These are phyloP conservation scores for Xylaria flabelliformis DNA, from an alignment of 495 filamentous ascomycete species.

Conservation along the genomic window DNA sequence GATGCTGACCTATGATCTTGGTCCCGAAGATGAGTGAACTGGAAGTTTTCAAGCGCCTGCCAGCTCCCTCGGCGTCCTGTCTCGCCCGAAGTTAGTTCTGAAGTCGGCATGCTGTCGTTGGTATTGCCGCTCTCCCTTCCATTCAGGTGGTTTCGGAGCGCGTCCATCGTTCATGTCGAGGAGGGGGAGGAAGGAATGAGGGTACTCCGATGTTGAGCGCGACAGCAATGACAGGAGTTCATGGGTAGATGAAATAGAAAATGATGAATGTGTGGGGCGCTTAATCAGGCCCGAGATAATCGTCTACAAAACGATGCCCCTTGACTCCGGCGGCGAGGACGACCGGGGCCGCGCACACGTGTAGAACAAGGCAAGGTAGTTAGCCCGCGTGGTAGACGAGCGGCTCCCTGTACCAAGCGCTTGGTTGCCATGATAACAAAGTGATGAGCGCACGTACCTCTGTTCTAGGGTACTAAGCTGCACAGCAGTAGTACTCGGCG, in stretches of 20 bases:
- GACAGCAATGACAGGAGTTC: not conserved
- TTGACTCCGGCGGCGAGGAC: not conserved
- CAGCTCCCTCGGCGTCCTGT: slow-evolving; percentile 24
- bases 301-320: slow-evolving; percentile 1
- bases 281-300: slow-evolving; percentile 5
- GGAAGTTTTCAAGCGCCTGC: slow-evolving; percentile 33
- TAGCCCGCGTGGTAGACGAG: slow-evolving; percentile 5
- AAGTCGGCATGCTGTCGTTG: slow-evolving; percentile 17
- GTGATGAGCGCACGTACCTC: slow-evolving; percentile 25
- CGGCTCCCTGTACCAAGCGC: slow-evolving; percentile 9
- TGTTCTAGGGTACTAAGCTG: slow-evolving; percentile 1
- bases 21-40: slow-evolving; percentile 50
- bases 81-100: slow-evolving; percentile 23
- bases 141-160: not conserved
- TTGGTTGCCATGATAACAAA: not conserved
- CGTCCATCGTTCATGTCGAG: not conserved
- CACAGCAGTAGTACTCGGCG: not conserved
- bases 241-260: slow-evolving; percentile 7
- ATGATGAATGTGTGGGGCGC: slow-evolving; percentile 16
- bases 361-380: not conserved
- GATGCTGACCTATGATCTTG: slow-evolving; percentile 34
- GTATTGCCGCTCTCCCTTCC: slow-evolving; percentile 15
- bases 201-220: not conserved
- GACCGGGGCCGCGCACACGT: slow-evolving; percentile 4
- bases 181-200: not conserved